Base-by-base conservation (phyloP, 2,329 filamentous ascomycete species). In the Diaporthe velutina region DNA sequence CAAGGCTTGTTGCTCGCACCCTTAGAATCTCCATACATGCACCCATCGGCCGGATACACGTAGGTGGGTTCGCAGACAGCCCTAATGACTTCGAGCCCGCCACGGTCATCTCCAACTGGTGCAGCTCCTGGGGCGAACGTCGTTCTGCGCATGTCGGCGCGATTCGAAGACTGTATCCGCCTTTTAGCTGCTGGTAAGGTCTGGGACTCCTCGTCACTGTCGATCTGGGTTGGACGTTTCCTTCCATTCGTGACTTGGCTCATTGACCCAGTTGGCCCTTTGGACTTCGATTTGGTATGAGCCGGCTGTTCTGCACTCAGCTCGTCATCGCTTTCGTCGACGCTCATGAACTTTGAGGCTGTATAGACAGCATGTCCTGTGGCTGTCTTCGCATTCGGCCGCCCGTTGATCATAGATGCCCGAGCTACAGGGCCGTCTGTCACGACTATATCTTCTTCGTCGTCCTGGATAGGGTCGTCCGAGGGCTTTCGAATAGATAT, bases 41-140 rank as follows among this genome's bases (percentile, higher is more conserved):
- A 8, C 5, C 45, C 28, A 1, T n/a, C 13, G 38, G 52, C 50
- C 35, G 45, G 60, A 55, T 75, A 76, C 28, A 74, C n/a, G 38
- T 55, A 64, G 6, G 6, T 64, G 52, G 74, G 75, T 25, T 12
- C 40, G 48, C 75, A 73, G 33, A 75, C 71, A 28, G 75, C 75
- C 42, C 8, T 61, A 50, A 3, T n/a, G 42, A 76, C 66, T 17
- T 55, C 40, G 33, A 74, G 52, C 28, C 17, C 6, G 12, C 48
- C 40, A n/a, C 3, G 25, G 13, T 30, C 9, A 48, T 38, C 33
- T 9, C 25, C n/a, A 28, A 30, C 17, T 3, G 6, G 35, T 22
- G 48, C 19, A 22, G 9, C 33, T 19, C 13, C 2, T 17, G 73
- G 38, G 13, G 15, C 22, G 25, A 74, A 64, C 1, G 40, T 55